These are phyloP conservation scores for Leishmania tarentolae DNA, from an alignment of 208 protist species.

Conservation along the genomic window DNA sequence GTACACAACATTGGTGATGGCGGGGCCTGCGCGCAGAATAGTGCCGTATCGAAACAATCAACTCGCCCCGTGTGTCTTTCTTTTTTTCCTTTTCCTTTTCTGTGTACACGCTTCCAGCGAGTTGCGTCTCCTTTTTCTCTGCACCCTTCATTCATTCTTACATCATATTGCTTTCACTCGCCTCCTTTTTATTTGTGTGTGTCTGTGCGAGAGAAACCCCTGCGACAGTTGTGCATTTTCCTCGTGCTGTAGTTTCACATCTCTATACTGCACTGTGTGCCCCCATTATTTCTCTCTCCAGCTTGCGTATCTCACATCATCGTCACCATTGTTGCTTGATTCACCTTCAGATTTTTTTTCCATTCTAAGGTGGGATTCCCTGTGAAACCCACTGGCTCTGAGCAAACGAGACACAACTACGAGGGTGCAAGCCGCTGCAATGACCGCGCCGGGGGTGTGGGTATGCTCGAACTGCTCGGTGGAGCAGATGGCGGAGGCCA, in stretches of 20 bases:
- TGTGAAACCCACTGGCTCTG: neutral
- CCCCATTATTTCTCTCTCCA: neutral
- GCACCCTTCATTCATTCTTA: neutral
- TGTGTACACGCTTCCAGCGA: neutral
- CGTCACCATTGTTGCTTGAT: neutral
- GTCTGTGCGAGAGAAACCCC: neutral
- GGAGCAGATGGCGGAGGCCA: conserved; percentile 44
- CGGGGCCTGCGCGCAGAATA: neutral
- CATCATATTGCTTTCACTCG: no score
- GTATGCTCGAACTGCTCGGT: conserved; percentile 61
- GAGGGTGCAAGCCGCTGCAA: neutral
- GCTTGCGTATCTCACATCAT: neutral
- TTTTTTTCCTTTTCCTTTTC: conserved; percentile 6
- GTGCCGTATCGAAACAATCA: neutral
- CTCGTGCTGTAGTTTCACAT: neutral
- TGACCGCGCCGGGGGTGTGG: conserved; percentile 33
- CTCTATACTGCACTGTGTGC: neutral
- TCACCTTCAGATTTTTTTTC: neutral
- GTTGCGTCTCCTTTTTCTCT: neutral
- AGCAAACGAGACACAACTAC: neutral
- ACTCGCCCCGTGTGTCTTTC: neutral
- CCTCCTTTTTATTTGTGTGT: no score
- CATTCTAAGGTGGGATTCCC: neutral
- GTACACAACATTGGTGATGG: neutral
- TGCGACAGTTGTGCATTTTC: neutral